These are phyloP conservation scores for Nicotiana benthamiana DNA, from an alignment of 257 asterid species.

Conservation along the genomic window DNA sequence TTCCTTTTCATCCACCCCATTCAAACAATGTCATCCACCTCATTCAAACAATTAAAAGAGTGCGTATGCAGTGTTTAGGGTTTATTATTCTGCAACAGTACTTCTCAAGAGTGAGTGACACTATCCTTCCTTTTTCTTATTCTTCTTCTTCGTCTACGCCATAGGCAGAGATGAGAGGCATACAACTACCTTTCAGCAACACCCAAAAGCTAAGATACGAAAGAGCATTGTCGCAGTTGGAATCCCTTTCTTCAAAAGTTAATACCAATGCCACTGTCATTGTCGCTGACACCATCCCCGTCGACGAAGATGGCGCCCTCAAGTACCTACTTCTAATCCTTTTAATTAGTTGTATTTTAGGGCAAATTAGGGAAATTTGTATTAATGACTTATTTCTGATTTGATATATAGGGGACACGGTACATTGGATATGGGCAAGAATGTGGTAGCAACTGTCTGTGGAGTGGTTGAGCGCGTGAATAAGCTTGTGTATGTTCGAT, in stretches of 20 bases:
- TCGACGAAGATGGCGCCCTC: slow-evolving; percentile 86
- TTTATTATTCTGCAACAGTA: too few relatives aligned
- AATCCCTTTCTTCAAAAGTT: slow-evolving; percentile 52
- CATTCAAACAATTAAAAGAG: too few relatives aligned
- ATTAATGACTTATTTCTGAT: neutral
- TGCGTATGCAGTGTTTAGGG: too few relatives aligned
- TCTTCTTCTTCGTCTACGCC: too few relatives aligned
- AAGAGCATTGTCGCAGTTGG: slow-evolving; percentile 52
- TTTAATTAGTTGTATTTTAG: too few relatives aligned
- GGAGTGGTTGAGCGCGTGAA: slow-evolving; percentile 96
- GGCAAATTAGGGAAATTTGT: neutral
- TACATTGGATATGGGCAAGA: slow-evolving; percentile 64
- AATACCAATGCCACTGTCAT: slow-evolving; percentile 75
- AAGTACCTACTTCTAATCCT: neutral
- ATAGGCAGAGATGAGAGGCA: too few relatives aligned
- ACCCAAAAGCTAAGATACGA: slow-evolving; percentile 64
- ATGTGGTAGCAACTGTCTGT: slow-evolving; percentile 65
- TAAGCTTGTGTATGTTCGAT: slow-evolving; percentile 76
- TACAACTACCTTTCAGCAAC: slow-evolving; percentile 31
- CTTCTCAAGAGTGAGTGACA: too few relatives aligned
- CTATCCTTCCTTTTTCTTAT: too few relatives aligned
- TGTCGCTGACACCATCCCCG: slow-evolving; percentile 76
- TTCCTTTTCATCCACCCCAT: too few relatives aligned
- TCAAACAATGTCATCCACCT: too few relatives aligned
- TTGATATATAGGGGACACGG: slow-evolving; percentile 72